These are phyloP conservation scores for Prosopis cineraria DNA, from an alignment of 306 rosid species.

Conservation along the genomic window DNA sequence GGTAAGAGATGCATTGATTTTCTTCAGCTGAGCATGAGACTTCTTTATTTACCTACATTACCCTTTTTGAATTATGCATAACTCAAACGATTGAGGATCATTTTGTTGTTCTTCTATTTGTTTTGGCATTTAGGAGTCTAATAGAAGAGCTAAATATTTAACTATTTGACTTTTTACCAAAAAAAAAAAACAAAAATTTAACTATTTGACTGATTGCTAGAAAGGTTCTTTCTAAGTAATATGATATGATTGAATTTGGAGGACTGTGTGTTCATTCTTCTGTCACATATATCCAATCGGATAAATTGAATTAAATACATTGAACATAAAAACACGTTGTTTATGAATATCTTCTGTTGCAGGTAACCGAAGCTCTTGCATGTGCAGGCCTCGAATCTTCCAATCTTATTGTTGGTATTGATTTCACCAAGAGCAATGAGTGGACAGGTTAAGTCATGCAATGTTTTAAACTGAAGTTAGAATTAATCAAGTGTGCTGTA, in stretches of 20 bases:
- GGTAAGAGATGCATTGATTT: slow-evolving; percentile 49
- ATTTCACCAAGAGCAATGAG: slow-evolving; percentile 96
- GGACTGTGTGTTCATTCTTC: not conserved
- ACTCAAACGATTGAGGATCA: not conserved
- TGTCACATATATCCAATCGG: not conserved
- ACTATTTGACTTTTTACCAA: no score
- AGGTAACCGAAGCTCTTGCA: slow-evolving; percentile 96
- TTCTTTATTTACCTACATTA: not conserved
- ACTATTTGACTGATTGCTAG: slow-evolving; percentile 11
- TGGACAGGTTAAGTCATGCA: slow-evolving; percentile 77
- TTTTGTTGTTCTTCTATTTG: not conserved
- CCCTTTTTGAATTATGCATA: not conserved
- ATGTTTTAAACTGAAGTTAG: not conserved
- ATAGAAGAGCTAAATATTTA: not conserved
- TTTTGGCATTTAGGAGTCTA: slow-evolving; percentile 1
- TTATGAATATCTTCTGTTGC: slow-evolving; percentile 28
- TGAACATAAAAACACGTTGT: slow-evolving; percentile 17
- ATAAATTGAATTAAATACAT: slow-evolving; percentile 16
- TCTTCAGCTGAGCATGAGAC: slow-evolving; percentile 17
- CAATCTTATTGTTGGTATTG: slow-evolving; percentile 91
- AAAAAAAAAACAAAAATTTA: no score
- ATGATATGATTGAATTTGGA: slow-evolving; percentile 6
- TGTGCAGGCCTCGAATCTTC: slow-evolving; percentile 97
- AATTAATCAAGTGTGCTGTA: slow-evolving; percentile 12
- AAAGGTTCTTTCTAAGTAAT: not conserved